Percentiles rank a stretch among this genome's conserved stretches.
Conservation (phyloP, 129 eudicot genomes). For the Saussurea involucrata region DNA sequence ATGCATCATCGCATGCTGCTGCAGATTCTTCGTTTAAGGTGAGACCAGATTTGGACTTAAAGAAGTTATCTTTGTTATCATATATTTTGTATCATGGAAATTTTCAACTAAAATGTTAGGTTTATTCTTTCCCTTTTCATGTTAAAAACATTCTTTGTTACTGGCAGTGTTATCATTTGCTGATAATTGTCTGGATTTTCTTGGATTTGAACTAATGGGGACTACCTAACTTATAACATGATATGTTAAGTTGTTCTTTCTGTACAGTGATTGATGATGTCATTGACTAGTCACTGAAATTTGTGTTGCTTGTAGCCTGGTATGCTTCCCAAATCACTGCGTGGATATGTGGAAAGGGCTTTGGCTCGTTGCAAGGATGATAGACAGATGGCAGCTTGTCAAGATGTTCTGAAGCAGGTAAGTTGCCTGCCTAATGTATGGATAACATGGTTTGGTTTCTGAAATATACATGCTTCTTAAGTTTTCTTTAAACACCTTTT, state of each 20-base stretch:
- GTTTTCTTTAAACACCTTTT: neutral
- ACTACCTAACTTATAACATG: neutral
- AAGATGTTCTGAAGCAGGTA: slow-evolving; percentile 91
- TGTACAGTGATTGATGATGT: neutral
- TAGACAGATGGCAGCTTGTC: slow-evolving; percentile 76
- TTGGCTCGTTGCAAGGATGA: slow-evolving; percentile 96
- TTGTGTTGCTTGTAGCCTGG: slow-evolving; percentile 59
- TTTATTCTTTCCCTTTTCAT: neutral
- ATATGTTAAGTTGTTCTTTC: neutral
- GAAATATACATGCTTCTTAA: neutral
- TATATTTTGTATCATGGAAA: neutral
- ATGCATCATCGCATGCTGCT: slow-evolving; percentile 43
- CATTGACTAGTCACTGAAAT: neutral
- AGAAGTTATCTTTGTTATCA: slow-evolving; percentile 2
- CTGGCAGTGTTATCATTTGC: neutral
- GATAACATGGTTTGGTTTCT: neutral
- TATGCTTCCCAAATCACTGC: slow-evolving; percentile 76
- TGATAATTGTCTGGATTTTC: neutral
- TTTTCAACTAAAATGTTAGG: neutral
- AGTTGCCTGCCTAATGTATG: slow-evolving; percentile 1
- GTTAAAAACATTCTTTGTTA: neutral
- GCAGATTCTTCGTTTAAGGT: slow-evolving; percentile 79
- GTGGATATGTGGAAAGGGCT: slow-evolving; percentile 99
- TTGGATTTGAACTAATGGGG: neutral
- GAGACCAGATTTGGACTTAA: slow-evolving; percentile 17